Percentiles rank a stretch among this genome's conserved stretches.
These are phyloP conservation scores for Kurtzmaniella quercitrusa DNA, from an alignment of 1,139 yeast species.

Conservation along the genomic window DNA sequence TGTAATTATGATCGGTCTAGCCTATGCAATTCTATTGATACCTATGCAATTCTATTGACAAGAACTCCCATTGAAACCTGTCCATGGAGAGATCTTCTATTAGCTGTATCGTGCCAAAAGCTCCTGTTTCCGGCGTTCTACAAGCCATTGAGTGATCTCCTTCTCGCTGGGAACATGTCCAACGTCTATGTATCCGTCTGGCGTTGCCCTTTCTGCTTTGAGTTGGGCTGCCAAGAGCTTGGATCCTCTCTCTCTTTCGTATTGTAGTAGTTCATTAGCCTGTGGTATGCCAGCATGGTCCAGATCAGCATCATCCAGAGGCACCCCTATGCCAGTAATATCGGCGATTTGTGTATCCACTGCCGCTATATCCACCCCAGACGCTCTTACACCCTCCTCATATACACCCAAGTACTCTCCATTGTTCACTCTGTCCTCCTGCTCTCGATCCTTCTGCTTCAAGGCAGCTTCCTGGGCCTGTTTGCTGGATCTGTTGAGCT, in stretches of 20 bases:
- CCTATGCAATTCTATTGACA: no score
- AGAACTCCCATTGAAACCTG: no score
- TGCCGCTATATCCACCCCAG: neutral
- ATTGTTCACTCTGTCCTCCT: constrained; percentile 16
- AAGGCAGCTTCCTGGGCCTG: neutral
- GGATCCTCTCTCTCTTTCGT: constrained; percentile 19
- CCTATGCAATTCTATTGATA: no score
- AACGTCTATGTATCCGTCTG: constrained; percentile 16
- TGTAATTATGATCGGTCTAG: no score
- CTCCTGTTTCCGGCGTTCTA: constrained; percentile 42
- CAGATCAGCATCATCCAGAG: neutral
- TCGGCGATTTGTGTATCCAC: neutral
- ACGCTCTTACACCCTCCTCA: constrained; percentile 27
- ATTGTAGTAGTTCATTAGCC: constrained; percentile 11
- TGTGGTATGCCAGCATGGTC: no score
- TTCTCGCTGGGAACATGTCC: constrained; percentile 30
- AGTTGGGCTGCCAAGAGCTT: constrained; percentile 11
- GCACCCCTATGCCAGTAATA: neutral
- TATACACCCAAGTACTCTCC: constrained; percentile 44
- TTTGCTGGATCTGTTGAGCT: constrained; percentile 1
- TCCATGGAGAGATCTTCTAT: no score
- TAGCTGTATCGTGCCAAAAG: constrained; percentile 28
- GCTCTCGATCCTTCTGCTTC: constrained; percentile 8
- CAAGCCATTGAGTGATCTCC: constrained; percentile 43
- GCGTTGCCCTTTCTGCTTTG: constrained; percentile 8